Base-by-base conservation (phyloP, 257 asterid species). In the Solanum paucissectum region DNA sequence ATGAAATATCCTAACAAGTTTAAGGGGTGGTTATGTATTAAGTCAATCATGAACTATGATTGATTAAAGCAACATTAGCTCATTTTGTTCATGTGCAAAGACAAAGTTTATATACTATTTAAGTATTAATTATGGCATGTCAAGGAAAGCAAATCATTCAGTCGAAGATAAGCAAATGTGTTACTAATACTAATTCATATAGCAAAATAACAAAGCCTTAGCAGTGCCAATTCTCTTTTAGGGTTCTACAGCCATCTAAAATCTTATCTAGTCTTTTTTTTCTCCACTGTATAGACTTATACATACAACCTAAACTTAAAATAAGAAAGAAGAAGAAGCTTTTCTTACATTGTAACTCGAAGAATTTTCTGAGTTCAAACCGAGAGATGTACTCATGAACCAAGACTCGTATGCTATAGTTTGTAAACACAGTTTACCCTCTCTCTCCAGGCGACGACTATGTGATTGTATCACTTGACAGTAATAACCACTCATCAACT, bases 401-500 rank as follows among this genome's bases (percentile, higher is more conserved):
- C 21, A 29, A 81, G 29, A 79, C 66, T 36, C 18, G 18, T 21
- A 74, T 36, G 49, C 82, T 21, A 58, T 58, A 36, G 82, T 12
- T 74, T 34, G 49, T 74, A 36, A 36, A 21, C 82, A 10, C 14
- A 1, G 49, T 36, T 74, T 10, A 74, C 20, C 82, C 0, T 49
- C 85, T 49, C 85, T 5, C 69, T 29, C 69, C 29, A 8, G 25
- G 68, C 18, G 1, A 82, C 1, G 12, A 52, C 86, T 49, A 12
- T n/a, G 71, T 29, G 29, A 0, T 49, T 49, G 10, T 10, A 18
- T 49, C 44, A 82, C 58, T 32, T 32, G 86, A 82, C 44, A 82
- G 5, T n/a, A 37, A 33, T 49, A 7, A 49, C 25, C 62, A 86
- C 29, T 46, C 36, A 72, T 74, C 88, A 90, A 52, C 90, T 89